Evolutionary conservation across 305 asterid species (phyloP), one percentile per base, ranked within the genome.

Genomic region (Fraxinus velutina): DNA sequence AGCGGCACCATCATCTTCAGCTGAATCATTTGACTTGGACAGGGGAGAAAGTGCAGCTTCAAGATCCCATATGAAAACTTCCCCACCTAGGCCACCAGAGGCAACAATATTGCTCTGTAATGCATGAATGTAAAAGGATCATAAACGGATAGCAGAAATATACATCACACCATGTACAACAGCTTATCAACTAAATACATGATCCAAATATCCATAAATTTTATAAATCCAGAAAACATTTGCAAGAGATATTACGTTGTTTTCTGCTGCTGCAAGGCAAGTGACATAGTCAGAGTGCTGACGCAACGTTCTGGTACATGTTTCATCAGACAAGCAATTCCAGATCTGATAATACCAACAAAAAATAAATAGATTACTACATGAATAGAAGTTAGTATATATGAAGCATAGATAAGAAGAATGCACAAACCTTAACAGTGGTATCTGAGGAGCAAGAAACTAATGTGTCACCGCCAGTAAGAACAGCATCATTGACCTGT

Each of bases 1-100:
- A 87, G 91, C 91, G 80, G 96, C 87, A 86, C 92, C 80, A 79
- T 92, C 95, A 88, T 92, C 97, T 85, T 85, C 90, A 33, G 88
- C 80, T 32, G 90, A 85, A 89, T 95, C 98, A 83, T 88, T 87
- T 37, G 95, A 80, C 87, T 92, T 93, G n/a, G 97, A 88, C 50
- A 88, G 78, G 71, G 98, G 97, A 79, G 89, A 84, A 75, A 95
- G 90, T 78, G 97, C 94, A 86, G 99, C 94, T 88, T 94, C 98
- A 82, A 95, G 92, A 89, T 95, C 98, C 98, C 99, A 94, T 88
- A 95, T 84, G 84, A 95, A 92, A 62, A 95, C 99, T 88, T 95
- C 99, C 77, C 99, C 98, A 78, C 99, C 99, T 81, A 95, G 98
- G 84, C 99, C 99, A 87, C 92, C 97, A 81, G 99, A 95, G 79